These are phyloP conservation scores for Knufia fluminis DNA, from an alignment of 2,329 filamentous ascomycete species.

Conservation along the genomic window DNA sequence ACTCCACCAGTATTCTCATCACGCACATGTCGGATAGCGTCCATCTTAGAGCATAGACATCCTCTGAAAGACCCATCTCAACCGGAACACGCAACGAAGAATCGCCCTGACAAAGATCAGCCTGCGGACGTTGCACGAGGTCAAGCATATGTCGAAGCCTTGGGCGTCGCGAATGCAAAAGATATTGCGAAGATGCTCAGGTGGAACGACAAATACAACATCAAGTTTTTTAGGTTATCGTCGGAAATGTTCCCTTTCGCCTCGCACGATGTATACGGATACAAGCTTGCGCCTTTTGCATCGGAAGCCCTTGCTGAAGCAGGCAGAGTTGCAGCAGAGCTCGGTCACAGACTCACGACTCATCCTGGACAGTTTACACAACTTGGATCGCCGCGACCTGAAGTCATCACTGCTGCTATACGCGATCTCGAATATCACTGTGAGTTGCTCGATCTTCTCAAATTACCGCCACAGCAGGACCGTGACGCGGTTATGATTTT, in stretches of 20 bases:
- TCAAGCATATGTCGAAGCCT: constrained; percentile 60
- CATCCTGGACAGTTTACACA: constrained; percentile 93
- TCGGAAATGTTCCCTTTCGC: constrained; percentile 98
- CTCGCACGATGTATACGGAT: constrained; percentile 77
- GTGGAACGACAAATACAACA: constrained; percentile 88
- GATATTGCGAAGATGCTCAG: constrained; percentile 78
- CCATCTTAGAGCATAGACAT: constrained; percentile 80
- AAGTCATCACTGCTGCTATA: constrained; percentile 67
- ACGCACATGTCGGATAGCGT: constrained; percentile 80
- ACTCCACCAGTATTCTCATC: constrained; percentile 84
- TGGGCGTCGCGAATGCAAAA: constrained; percentile 72
- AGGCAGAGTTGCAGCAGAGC: constrained; percentile 64
- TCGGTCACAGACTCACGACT: constrained; percentile 77
- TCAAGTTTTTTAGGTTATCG: constrained; percentile 84
- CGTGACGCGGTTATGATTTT: constrained; percentile 88
- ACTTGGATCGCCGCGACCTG: constrained; percentile 67
- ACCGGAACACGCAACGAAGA: constrained; percentile 75
- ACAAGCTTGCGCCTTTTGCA: constrained; percentile 75
- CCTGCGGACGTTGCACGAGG: constrained; percentile 59
- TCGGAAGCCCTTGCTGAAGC: constrained; percentile 65
- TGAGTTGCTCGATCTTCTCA: constrained; percentile 69
- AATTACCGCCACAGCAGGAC: constrained; percentile 66
- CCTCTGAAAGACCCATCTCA: constrained; percentile 65
- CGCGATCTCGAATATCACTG: constrained; percentile 82
- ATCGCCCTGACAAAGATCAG: constrained; percentile 67